Conservation (phyloP, 139 green algal genomes). For the Edaphochlamys debaryana region DNA sequence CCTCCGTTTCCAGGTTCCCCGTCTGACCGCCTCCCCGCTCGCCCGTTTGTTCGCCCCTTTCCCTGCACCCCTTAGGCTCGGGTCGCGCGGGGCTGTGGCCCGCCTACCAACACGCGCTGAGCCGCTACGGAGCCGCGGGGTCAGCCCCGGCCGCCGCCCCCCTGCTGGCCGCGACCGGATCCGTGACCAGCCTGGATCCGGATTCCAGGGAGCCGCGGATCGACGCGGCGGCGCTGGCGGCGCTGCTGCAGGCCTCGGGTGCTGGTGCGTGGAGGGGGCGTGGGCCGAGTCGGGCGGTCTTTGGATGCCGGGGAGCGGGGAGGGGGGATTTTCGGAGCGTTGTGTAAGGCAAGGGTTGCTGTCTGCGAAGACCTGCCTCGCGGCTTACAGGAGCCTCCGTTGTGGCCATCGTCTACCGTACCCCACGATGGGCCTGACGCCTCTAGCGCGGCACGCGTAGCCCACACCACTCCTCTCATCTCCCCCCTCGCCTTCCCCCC, state of each 20-base stretch:
- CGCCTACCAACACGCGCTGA: neutral
- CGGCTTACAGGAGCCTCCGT: too few relatives aligned
- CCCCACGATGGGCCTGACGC: too few relatives aligned
- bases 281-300: too few relatives aligned
- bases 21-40: too few relatives aligned
- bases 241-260: neutral
- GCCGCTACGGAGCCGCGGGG: neutral
- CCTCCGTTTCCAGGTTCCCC: too few relatives aligned
- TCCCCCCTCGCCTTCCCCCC: too few relatives aligned
- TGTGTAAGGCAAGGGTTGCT: neutral
- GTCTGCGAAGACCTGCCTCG: too few relatives aligned
- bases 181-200: conserved; percentile 14
- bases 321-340: neutral
- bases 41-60: too few relatives aligned
- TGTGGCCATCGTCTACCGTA: too few relatives aligned
- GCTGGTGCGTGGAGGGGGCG: neutral
- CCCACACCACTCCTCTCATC: too few relatives aligned
- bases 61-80: too few relatives aligned
- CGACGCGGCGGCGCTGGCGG: conserved; percentile 23
- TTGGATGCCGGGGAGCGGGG: neutral
- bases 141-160: neutral
- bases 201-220: neutral
- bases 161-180: neutral
- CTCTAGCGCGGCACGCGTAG: too few relatives aligned
- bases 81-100: neutral